phyloP scores from a whole-genome alignment of 2,329 filamentous ascomycete species.

The Orbilia quercus region DNA sequence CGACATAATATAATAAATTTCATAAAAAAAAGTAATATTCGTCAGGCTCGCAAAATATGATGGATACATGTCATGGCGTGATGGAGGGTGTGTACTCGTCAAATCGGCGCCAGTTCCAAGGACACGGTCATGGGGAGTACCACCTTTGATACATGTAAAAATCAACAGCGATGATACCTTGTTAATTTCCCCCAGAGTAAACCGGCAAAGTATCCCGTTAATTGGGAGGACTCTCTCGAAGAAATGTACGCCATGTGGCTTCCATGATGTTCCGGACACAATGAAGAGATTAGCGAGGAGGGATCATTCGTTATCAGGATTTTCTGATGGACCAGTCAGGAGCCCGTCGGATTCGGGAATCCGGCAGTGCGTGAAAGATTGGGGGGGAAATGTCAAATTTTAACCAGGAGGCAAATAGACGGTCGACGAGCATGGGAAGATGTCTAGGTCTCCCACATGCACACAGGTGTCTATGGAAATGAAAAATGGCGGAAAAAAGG shows the following conservation, averaged over 20 bases:
- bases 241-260: constrained; percentile 34
- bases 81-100: constrained; percentile 30
- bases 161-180: not conserved
- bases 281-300: constrained; percentile 43
- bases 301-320: constrained; percentile 34
- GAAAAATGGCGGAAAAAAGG: too few relatives aligned
- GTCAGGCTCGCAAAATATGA: not conserved
- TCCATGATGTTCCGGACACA: constrained; percentile 30
- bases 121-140: constrained; percentile 47
- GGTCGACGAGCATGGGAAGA: not conserved
- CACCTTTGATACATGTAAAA: constrained; percentile 14
- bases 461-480: not conserved
- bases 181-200: constrained; percentile 40
- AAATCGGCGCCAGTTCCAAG: constrained; percentile 47
- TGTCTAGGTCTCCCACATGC: not conserved
- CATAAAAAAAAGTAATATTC: not conserved
- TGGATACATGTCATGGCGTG: constrained; percentile 47
- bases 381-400: constrained; percentile 21
- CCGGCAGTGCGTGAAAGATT: too few relatives aligned
- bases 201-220: not conserved
- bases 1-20: too few relatives aligned
- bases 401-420: not conserved
- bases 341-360: constrained; percentile 12
- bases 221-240: constrained; percentile 3
- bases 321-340: constrained; percentile 14